phyloP scores from a whole-genome alignment of 2,329 filamentous ascomycete genomes.

The Nemania sp. region DNA sequence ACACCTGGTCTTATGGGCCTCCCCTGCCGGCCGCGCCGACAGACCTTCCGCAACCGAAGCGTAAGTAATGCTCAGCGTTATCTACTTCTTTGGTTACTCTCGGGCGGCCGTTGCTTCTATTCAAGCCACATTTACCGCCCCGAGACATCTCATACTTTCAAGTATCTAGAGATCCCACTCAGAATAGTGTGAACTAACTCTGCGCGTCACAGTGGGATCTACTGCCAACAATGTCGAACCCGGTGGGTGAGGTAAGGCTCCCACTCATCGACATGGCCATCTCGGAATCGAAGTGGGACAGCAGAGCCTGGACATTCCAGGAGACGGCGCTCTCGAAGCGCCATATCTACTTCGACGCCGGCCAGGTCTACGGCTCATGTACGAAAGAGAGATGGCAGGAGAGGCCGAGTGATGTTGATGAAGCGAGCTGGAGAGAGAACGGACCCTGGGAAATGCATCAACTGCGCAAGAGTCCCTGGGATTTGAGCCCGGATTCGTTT shows the following conservation, averaged over 20 bases:
- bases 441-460: background rate
- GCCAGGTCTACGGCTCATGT: slow-evolving; percentile 9
- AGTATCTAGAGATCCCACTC: background rate
- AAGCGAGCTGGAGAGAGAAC: background rate
- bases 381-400: background rate
- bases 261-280: slow-evolving; percentile 6
- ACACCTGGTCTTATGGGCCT: slow-evolving; percentile 8
- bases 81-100: background rate
- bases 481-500: background rate
- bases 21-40: slow-evolving; percentile 1
- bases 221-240: slow-evolving; percentile 2
- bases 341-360: slow-evolving; percentile 1
- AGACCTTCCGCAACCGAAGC: background rate
- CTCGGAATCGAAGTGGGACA: slow-evolving; percentile 2
- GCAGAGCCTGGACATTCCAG: slow-evolving; percentile 3
- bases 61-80: background rate
- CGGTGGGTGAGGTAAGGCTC: slow-evolving; percentile 1
- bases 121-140: background rate
- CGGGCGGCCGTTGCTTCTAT: background rate
- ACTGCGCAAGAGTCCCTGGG: background rate
- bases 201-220: slow-evolving; percentile 4
- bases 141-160: background rate
- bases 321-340: slow-evolving; percentile 2
- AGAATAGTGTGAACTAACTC: background rate
- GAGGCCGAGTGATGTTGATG: background rate